Evolutionary conservation across 78 protist genomes (phyloP).

Genomic region (Capsaspora owczarzaki): DNA sequence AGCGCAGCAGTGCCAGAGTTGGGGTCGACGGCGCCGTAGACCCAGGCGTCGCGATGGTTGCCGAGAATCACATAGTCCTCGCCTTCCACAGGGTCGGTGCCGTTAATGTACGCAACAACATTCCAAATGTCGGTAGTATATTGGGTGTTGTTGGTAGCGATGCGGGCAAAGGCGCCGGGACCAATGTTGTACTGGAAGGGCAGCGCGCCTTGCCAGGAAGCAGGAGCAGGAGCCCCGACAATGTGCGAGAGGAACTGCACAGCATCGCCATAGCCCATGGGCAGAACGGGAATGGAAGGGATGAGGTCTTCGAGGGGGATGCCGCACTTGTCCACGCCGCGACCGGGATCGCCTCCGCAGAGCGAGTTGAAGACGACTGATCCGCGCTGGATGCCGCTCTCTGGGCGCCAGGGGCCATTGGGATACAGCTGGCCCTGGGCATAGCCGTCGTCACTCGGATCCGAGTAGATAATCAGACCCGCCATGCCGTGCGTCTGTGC

Average conservation of each 20-base stretch:
- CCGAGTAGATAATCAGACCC: slow-evolving; percentile 32
- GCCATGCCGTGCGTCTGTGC: slow-evolving; percentile 13
- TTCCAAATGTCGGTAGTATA: neutral
- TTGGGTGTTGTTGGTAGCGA: neutral
- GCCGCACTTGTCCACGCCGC: neutral
- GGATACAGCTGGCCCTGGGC: slow-evolving; percentile 38
- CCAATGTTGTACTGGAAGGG: neutral
- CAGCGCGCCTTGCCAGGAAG: neutral
- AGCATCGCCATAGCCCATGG: neutral
- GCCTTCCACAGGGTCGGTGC: neutral
- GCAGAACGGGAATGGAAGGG: slow-evolving; percentile 18
- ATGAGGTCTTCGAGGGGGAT: neutral
- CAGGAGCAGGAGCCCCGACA: neutral
- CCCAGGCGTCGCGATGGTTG: slow-evolving; percentile 52
- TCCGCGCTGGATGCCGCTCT: slow-evolving; percentile 35
- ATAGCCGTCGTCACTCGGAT: slow-evolving; percentile 38
- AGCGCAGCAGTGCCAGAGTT: slow-evolving; percentile 30
- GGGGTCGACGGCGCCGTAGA: slow-evolving; percentile 50
- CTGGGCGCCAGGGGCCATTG: slow-evolving; percentile 52
- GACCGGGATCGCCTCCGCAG: slow-evolving; percentile 29
- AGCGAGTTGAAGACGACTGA: slow-evolving; percentile 24
- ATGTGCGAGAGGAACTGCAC: neutral
- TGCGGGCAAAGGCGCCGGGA: neutral
- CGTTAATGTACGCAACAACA: neutral
- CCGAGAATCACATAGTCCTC: slow-evolving; percentile 3